Base-by-base conservation (phyloP, 495 filamentous ascomycete species). In the Penicillium canescens region DNA sequence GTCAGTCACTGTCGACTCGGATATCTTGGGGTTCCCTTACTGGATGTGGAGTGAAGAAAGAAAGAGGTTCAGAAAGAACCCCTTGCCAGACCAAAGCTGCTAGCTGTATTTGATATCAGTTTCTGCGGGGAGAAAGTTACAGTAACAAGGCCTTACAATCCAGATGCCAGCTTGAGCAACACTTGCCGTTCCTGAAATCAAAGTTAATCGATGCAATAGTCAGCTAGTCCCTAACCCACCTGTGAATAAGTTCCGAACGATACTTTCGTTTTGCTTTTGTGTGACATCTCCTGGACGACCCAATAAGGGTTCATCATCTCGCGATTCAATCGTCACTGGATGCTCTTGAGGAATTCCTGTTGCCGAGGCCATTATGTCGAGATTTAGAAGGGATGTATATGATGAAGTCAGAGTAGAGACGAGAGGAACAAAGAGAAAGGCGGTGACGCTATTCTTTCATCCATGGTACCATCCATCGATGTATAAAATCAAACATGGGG, bases 41-140 rank as follows among this genome's bases (percentile, higher is more conserved):
- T 7, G 93, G 93, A 73, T 98, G 93, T 0, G 87, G 80, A 4
- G 89, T 87, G 75, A 98, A 93, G 50, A 96, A 78, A 0, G 87
- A 81, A 31, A 88, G 59, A 16, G 79, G 75, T 28, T 83, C 71
- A 23, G 82, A 78, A 66, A 96, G 82, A 57, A 96, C 78, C 51
- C 77, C 80, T 26, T 83, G 82, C 87, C 87, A 95, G 57, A 96
- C 77, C 24, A 90, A 78, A 16, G 79, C 81, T 24, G 83, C 74
- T 42, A 96, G 81, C 80, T 96, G 67, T 50, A 1, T 33, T 7
- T 12, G 43, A 46, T 68, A 42, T 66, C 33, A 63, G 46, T 49
- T 33, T 43, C 34, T 18, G 35, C 18, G 6, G 8, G 5, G 9
- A 44, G 18, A 28, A 18, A 6, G 1, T 44, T 11, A 9, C 45